These are phyloP conservation scores for Orbilia quercus DNA, from an alignment of 2,329 filamentous ascomycete genomes.

Conservation along the genomic window DNA sequence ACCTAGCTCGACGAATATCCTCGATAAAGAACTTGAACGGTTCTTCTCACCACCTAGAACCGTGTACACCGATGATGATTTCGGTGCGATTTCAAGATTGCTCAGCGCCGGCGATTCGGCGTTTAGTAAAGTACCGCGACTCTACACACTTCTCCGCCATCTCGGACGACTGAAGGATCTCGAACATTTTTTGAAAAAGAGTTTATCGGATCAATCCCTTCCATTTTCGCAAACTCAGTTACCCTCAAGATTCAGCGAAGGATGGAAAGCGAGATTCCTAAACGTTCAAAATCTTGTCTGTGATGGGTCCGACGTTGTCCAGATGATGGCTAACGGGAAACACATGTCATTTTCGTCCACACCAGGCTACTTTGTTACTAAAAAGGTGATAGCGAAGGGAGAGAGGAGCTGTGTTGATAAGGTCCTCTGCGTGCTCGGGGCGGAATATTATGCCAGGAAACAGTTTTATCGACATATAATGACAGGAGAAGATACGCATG, in stretches of 20 bases:
- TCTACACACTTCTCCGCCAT: slow-evolving; percentile 60
- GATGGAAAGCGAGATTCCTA: slow-evolving; percentile 56
- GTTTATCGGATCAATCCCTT: slow-evolving; percentile 61
- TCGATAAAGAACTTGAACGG: slow-evolving; percentile 4
- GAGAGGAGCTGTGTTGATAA: slow-evolving; percentile 59
- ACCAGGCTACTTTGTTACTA: slow-evolving; percentile 58
- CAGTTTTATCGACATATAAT: slow-evolving; percentile 48
- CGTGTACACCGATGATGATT: slow-evolving; percentile 15
- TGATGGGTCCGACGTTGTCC: slow-evolving; percentile 59
- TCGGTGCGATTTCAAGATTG: slow-evolving; percentile 1
- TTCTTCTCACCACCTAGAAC: slow-evolving; percentile 5
- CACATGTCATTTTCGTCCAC: slow-evolving; percentile 59
- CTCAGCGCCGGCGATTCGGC: neutral
- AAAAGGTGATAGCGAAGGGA: slow-evolving; percentile 59
- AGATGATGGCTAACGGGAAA: slow-evolving; percentile 60
- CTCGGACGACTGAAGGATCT: slow-evolving; percentile 59
- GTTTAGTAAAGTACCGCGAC: slow-evolving; percentile 56
- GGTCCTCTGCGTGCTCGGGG: slow-evolving; percentile 55
- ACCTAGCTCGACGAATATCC: neutral
- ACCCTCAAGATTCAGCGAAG: slow-evolving; percentile 57
- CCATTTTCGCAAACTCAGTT: slow-evolving; percentile 58
- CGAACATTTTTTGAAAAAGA: slow-evolving; percentile 57
- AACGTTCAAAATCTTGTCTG: slow-evolving; percentile 59
- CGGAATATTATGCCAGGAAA: slow-evolving; percentile 19
- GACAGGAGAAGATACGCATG: slow-evolving; percentile 28